Base-by-base conservation (phyloP, 352 stramenopile genomes). In the Phytophthora kernoviae region DNA sequence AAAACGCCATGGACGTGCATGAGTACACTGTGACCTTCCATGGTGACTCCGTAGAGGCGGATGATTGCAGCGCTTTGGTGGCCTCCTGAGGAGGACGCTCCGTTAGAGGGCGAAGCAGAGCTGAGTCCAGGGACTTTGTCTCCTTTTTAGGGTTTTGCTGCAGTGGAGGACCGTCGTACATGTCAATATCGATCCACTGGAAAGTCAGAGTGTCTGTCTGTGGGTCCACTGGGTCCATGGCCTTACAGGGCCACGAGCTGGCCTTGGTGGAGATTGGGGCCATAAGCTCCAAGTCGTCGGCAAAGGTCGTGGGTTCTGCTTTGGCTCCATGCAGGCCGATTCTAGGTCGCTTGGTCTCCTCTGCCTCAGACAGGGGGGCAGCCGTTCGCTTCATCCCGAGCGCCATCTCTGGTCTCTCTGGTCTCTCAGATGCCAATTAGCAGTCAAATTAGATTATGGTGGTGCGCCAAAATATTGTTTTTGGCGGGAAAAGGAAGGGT, bases 111-210 rank as follows among this genome's bases (percentile, higher is more conserved):
- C n/a, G 94, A 62, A 17, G 86, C 86, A 40, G 98, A 90, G n/a
- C 99, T 84, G 54, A 81, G 63, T 0, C 72, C 74, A 0, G 84
- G 83, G 10, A 94, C 80, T 0, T 59, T 30, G 88, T 65, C 20
- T 75, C 77, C 17, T 73, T 76, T 54, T 94, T 95, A 6, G 96
- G 94, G 73, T 99, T 98, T 18, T 61, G 49, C 0, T 68, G 27
- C 9, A 99, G 79, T 11, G 96, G 91, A 27, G 81, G 52, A 2
- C 96, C 97, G 17, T 95, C 82, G 45, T 98, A 98, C 89, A 99
- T 98, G 75, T 99, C 97, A 53, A 99, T 98, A 66, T 99, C 97
- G 45, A 99, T 91, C 97, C 97, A 99, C 77, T 99, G 96, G 56
- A 99, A 93, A 5, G 78, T 65, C 34, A 93, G 46, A 11, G 67